Conservation (phyloP, 1,139 yeast genomes). For the Debaryomyces robertsiae region DNA sequence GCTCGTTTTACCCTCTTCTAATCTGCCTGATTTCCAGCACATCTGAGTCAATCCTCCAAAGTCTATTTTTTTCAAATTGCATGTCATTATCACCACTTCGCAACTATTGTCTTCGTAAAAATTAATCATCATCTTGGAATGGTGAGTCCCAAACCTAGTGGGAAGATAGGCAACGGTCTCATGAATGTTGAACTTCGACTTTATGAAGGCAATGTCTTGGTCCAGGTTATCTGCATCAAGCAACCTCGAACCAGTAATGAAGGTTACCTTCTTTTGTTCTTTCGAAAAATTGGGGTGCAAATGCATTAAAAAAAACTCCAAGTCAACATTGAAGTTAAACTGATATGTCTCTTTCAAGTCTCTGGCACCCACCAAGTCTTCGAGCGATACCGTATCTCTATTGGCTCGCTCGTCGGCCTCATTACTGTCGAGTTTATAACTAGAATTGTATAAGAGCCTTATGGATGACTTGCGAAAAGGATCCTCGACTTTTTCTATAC, state of each 20-base stretch:
- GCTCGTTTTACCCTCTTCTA: slow-evolving; percentile 20
- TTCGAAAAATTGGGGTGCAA: slow-evolving; percentile 30
- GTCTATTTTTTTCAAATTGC: slow-evolving; percentile 58
- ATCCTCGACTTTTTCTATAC: not conserved
- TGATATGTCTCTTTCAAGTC: slow-evolving; percentile 45
- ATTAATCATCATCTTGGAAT: slow-evolving; percentile 67
- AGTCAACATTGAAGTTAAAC: slow-evolving; percentile 52
- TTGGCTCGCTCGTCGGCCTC: slow-evolving; percentile 19
- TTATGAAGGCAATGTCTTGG: slow-evolving; percentile 16
- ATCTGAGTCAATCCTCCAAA: slow-evolving; percentile 62
- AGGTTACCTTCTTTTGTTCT: slow-evolving; percentile 26
- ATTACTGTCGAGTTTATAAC: slow-evolving; percentile 18
- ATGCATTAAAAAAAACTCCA: slow-evolving; percentile 38
- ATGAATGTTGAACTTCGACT: slow-evolving; percentile 25
- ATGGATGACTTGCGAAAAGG: slow-evolving; percentile 23
- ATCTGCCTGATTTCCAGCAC: slow-evolving; percentile 61
- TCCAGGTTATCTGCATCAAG: slow-evolving; percentile 17
- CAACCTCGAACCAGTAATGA: slow-evolving; percentile 34
- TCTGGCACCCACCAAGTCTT: slow-evolving; percentile 33
- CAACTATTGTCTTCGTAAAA: slow-evolving; percentile 44
- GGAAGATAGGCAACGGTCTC: slow-evolving; percentile 39
- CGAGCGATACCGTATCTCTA: slow-evolving; percentile 28
- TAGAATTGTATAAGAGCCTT: slow-evolving; percentile 30
- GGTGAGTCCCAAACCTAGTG: slow-evolving; percentile 54
- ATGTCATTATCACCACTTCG: slow-evolving; percentile 60